A percentile compares a stretch with the other conserved stretches of the same genome.
Conservation (phyloP, 257 asterid species). For the Nicotiana benthamiana region DNA sequence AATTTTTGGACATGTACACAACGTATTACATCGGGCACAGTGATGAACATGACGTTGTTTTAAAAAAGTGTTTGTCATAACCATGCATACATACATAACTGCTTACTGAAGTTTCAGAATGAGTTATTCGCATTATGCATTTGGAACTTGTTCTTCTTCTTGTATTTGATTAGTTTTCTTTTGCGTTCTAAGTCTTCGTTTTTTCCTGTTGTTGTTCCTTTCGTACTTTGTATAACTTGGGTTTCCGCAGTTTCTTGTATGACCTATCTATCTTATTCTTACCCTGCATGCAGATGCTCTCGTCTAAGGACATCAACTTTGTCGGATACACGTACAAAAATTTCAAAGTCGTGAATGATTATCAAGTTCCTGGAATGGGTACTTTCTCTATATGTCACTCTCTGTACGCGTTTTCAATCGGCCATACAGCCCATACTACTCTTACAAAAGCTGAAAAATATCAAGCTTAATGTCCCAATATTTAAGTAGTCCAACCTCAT, state of each 20-base stretch:
- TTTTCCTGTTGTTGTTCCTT: neutral
- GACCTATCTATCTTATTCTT: conserved; percentile 15
- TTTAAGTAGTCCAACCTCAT: neutral
- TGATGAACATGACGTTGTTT: neutral
- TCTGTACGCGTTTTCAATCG: neutral
- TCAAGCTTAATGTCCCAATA: neutral
- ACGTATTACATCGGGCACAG: neutral
- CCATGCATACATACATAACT: neutral
- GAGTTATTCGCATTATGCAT: no score
- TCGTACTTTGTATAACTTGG: neutral
- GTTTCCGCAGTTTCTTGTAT: neutral
- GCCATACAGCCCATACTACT: neutral
- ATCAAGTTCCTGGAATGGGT: conserved; percentile 97
- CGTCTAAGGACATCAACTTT: conserved; percentile 25
- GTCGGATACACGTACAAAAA: conserved; percentile 29
- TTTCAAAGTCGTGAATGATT: conserved; percentile 47
- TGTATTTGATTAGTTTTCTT: neutral
- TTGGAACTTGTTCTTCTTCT: neutral
- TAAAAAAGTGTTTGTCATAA: neutral
- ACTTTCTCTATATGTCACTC: conserved; percentile 9
- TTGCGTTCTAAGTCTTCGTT: neutral
- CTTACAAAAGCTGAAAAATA: neutral
- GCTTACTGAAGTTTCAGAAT: no score
- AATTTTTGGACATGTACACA: neutral
- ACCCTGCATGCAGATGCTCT: conserved; percentile 24